Evolutionary conservation across 371 early-diverging fungal species (phyloP).

Genomic region (Mucor ambiguus): DNA sequence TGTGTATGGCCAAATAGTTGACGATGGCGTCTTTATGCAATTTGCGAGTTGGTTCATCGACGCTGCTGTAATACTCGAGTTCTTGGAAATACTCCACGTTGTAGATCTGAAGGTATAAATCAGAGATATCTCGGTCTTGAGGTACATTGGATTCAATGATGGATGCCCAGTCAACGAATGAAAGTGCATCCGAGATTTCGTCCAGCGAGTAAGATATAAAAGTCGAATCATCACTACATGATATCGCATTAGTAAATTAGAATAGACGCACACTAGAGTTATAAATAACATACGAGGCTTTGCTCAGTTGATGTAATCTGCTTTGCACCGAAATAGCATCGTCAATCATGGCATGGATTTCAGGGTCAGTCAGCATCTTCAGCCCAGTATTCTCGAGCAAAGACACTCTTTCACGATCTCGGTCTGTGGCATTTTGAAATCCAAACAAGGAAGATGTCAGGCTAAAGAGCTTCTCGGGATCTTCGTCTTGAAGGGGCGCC

Average conservation of each 20-base stretch:
- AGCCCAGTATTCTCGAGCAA: background rate
- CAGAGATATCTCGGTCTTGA: constrained; percentile 27
- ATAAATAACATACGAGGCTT: constrained; percentile 13
- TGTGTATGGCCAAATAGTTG: constrained; percentile 33
- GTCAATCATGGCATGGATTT: constrained; percentile 33
- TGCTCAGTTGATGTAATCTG: constrained; percentile 25
- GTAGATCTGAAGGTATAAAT: constrained; percentile 28
- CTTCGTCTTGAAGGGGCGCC: background rate
- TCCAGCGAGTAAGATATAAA: constrained; percentile 24
- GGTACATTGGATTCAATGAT: constrained; percentile 22
- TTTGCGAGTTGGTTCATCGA: constrained; percentile 16
- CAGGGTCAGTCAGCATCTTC: constrained; percentile 11
- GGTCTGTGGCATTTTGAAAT: constrained; percentile 9
- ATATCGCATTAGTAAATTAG: background rate
- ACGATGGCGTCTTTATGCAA: constrained; percentile 33
- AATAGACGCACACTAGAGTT: background rate
- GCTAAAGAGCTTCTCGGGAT: background rate
- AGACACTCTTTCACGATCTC: constrained; percentile 13
- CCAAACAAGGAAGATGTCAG: constrained; percentile 15
- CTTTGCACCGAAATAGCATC: constrained; percentile 55
- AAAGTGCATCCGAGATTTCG: constrained; percentile 24
- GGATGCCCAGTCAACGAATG: constrained; percentile 42
- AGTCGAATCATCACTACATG: background rate
- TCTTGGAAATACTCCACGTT: constrained; percentile 22
- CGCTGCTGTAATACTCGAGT: constrained; percentile 20